Percentiles rank a stretch among this genome's conserved stretches.
Evolutionary conservation across 2,329 filamentous ascomycete species (phyloP).

Genomic region (Penicillium sumatraense): DNA sequence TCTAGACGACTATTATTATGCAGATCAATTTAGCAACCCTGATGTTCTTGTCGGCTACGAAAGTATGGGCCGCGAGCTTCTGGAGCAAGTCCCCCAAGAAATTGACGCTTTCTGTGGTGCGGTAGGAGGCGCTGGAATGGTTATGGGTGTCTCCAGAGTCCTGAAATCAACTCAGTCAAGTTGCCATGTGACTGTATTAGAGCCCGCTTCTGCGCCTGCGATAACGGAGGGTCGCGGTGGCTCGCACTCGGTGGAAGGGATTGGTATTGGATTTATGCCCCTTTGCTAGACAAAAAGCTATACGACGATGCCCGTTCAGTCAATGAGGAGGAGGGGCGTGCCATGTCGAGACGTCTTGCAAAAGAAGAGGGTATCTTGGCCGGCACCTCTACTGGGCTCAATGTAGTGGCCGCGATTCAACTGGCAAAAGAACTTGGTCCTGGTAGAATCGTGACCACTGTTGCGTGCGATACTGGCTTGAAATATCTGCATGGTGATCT

Average conservation of each 20-base stretch:
- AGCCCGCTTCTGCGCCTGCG: conserved; percentile 15
- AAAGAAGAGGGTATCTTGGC: conserved; percentile 86
- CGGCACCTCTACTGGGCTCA: conserved; percentile 50
- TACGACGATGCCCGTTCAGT: conserved; percentile 95
- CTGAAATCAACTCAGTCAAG: conserved; percentile 4
- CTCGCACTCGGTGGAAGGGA: conserved; percentile 90
- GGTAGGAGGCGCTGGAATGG: conserved; percentile 17
- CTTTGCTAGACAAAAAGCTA: conserved; percentile 74
- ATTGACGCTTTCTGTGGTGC: conserved; percentile 22
- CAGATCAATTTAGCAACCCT: conserved; percentile 16
- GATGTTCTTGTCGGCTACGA: conserved; percentile 18
- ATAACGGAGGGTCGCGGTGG: conserved; percentile 42
- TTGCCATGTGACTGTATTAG: conserved; percentile 9
- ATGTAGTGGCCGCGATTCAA: conserved; percentile 22
- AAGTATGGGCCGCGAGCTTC: conserved; percentile 11
- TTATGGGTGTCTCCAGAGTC: conserved; percentile 15
- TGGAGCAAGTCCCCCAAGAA: conserved; percentile 11
- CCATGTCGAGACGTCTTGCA: conserved; percentile 79
- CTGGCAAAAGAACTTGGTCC: conserved; percentile 19
- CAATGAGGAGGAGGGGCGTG: conserved; percentile 81
- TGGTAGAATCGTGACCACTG: conserved; percentile 15
- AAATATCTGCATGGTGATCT: conserved; percentile 14
- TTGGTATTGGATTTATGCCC: conserved; percentile 94
- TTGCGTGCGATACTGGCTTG: conserved; percentile 22
- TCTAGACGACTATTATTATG: conserved; percentile 2